Base-by-base conservation (phyloP, 768 basidiomycete species). In the Erythrobasidium yunnanense region DNA sequence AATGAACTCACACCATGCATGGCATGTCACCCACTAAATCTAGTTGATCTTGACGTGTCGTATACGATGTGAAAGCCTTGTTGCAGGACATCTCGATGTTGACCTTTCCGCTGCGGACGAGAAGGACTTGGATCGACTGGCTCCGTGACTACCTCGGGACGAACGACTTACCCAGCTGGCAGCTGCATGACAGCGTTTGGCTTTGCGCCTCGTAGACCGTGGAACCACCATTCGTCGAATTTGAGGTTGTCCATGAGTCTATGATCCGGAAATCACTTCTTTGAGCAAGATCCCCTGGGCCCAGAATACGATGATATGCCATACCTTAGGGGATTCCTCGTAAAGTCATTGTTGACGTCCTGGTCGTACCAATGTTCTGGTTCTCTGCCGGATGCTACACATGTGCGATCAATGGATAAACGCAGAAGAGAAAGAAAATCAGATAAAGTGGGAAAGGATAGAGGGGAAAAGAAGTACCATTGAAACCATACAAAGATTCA, bases 191-290 rank as follows among this genome's bases (percentile, higher is more conserved):
- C 46, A 25, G 45, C 22, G 52, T 63, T 63, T 6, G 60, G 60
- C 2, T 29, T 63, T 22, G 60, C 60, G 7, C 60, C 60, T 33
- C 23, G 32, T 6, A 63, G 6, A 22, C 60, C 60, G 38, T 63
- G 60, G 38, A 63, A 63, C 60, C 60, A 63, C 60, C 60, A 63
- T 27, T 63, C 49, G 33, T 63, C 60, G 17, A 27, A 63, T 25
- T 30, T 63, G 5, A 63, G 33, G 47, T 23, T 23, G 23, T 60
- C 57, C 34, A 46, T 55, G 3, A 55, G n/a, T n/a, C n/a, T n/a
- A n/a, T n/a, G n/a, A n/a, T n/a, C n/a, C n/a, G n/a, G n/a, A n/a
- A n/a, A n/a, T n/a, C n/a, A n/a, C n/a, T n/a, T n/a, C n/a, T n/a
- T n/a, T n/a, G n/a, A n/a, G n/a, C n/a, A n/a, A n/a, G n/a, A n/a